Conservation (phyloP, 129 eudicot genomes). For the Lonicera japonica region DNA sequence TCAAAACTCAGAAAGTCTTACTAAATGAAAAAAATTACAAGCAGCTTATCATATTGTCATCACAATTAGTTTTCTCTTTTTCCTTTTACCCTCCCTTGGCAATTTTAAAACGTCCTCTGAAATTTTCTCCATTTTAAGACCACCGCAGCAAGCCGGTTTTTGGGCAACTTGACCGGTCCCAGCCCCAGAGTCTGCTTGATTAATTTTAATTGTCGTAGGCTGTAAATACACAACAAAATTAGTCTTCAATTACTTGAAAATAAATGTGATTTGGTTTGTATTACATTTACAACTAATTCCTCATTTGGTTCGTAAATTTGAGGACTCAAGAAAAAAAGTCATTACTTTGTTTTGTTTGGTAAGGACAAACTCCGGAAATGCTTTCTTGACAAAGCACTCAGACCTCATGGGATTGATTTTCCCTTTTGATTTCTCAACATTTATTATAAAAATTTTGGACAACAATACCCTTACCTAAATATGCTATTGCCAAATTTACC, state of each 20-base stretch:
- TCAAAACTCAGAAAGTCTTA: too few species aligned
- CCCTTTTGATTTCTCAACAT: too few species aligned
- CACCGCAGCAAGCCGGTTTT: constrained; percentile 38
- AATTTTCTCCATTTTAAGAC: constrained; percentile 6
- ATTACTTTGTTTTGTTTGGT: too few species aligned
- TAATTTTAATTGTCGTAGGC: constrained; percentile 38
- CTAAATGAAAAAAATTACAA: constrained; percentile 33
- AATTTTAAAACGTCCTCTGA: neutral
- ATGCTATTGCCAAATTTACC: too few species aligned
- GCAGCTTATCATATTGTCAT: constrained; percentile 23
- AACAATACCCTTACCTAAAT: too few species aligned
- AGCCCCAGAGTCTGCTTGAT: constrained; percentile 25
- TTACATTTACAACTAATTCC: neutral
- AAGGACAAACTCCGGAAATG: too few species aligned
- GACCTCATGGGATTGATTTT: too few species aligned
- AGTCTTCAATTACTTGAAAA: neutral
- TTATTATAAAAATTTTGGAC: too few species aligned
- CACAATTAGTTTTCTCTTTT: constrained; percentile 6
- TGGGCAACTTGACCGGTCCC: constrained; percentile 33
- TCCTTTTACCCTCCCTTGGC: neutral
- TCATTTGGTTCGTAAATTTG: too few species aligned
- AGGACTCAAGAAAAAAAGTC: too few species aligned
- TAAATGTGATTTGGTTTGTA: neutral
- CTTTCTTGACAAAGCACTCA: too few species aligned
- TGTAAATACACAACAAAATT: constrained; percentile 10